Percentiles rank a stretch among this genome's conserved stretches.
Conservation (phyloP, 495 filamentous ascomycete species). For the Aspergillus conjunctus region DNA sequence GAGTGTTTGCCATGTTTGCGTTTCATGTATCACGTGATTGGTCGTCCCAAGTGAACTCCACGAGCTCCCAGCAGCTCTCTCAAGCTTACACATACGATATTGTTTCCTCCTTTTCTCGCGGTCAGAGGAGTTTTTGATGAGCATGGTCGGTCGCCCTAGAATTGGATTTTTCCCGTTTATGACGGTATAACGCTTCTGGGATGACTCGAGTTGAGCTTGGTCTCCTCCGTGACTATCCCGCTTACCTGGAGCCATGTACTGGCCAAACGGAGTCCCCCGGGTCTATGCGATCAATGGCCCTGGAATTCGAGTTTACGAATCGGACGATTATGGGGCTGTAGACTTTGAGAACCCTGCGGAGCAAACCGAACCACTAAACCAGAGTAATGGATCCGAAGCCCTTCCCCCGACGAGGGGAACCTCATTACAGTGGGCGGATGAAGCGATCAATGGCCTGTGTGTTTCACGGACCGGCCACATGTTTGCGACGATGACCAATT, state of each 20-base stretch:
- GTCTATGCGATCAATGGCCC: conserved; percentile 79
- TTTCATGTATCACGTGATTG: conserved; percentile 9
- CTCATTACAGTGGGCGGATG: conserved; percentile 45
- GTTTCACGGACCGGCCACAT: conserved; percentile 81
- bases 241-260: conserved; percentile 77
- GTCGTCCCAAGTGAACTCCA: background rate
- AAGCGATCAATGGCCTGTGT: conserved; percentile 71
- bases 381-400: conserved; percentile 19
- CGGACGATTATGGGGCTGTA: conserved; percentile 36
- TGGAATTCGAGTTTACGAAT: conserved; percentile 37
- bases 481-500: conserved; percentile 85
- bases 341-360: conserved; percentile 21
- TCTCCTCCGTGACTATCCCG: conserved; percentile 30
- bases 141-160: conserved; percentile 28
- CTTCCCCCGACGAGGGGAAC: conserved; percentile 26
- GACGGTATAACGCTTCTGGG: conserved; percentile 24
- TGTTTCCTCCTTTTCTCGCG: conserved; percentile 8
- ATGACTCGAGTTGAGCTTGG: conserved; percentile 48
- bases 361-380: conserved; percentile 19
- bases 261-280: conserved; percentile 88
- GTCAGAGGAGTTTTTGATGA: conserved; percentile 12
- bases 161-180: conserved; percentile 23
- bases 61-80: background rate
- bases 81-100: background rate
- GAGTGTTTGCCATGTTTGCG: conserved; percentile 13